Evolutionary conservation across 2,329 filamentous ascomycete species (phyloP).

Genomic region (Tolypocladium album): DNA sequence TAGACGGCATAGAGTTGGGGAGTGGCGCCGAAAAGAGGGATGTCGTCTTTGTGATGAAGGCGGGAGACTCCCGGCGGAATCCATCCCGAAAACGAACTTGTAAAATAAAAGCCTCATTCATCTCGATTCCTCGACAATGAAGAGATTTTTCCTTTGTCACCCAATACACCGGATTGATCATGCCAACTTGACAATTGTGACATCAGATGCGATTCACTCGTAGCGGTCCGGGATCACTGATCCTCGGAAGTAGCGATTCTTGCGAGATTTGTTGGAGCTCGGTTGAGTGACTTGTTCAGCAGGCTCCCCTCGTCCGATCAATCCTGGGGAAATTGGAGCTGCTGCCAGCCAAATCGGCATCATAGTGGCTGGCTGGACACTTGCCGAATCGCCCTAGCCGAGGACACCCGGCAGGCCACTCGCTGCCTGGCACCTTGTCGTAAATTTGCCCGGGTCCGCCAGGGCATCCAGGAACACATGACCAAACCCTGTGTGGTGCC

Average conservation of each 20-base stretch:
- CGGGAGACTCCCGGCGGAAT: slow-evolving; percentile 20
- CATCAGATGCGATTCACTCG: neutral
- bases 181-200: neutral
- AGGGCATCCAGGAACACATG: neutral
- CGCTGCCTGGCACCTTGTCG: neutral
- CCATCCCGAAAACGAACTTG: slow-evolving; percentile 24
- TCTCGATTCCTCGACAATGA: slow-evolving; percentile 23
- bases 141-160: slow-evolving; percentile 17
- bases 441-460: neutral
- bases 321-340: neutral
- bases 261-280: neutral
- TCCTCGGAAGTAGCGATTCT: neutral
- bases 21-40: slow-evolving; percentile 19
- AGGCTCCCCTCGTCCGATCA: neutral
- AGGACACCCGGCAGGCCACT: neutral
- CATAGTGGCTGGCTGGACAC: neutral
- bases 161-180: neutral
- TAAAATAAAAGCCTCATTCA: slow-evolving; percentile 33
- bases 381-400: neutral
- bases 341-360: neutral
- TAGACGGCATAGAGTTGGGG: slow-evolving; percentile 30
- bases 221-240: neutral
- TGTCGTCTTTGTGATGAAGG: slow-evolving; percentile 23
- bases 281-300: neutral
- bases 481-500: slow-evolving; percentile 8